phyloP scores from a whole-genome alignment of 768 basidiomycete genomes.

The Kwoniella pini region DNA sequence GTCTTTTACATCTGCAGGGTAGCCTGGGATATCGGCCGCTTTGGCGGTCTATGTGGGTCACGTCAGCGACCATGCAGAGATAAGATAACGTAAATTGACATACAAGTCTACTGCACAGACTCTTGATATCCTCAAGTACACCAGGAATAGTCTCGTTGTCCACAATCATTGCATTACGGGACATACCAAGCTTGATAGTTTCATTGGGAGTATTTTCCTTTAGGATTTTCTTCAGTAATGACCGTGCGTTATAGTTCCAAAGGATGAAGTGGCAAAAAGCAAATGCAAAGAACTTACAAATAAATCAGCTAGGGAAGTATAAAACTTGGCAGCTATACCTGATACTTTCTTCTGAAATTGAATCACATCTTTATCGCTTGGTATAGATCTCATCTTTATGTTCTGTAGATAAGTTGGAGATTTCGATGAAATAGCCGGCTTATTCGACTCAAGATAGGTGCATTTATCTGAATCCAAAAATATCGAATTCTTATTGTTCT shows the following conservation, averaged over 20 bases:
- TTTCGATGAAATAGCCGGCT: not conserved
- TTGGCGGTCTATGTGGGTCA: not conserved
- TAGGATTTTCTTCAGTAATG: too few species aligned
- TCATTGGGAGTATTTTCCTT: conserved; percentile 4
- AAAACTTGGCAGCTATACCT: conserved; percentile 12
- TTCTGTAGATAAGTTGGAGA: not conserved
- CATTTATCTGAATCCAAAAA: not conserved
- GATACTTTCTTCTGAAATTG: conserved; percentile 15
- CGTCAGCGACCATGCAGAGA: not conserved
- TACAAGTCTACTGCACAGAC: conserved; percentile 7
- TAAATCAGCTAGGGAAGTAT: conserved; percentile 7
- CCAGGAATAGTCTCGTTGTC: conserved; percentile 3
- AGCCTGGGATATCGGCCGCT: conserved; percentile 3
- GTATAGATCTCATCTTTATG: conserved; percentile 5
- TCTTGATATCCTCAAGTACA: conserved; percentile 12
- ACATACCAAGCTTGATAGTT: conserved; percentile 4
- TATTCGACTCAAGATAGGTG: not conserved
- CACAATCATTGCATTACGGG: not conserved
- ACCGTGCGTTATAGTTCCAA: too few species aligned
- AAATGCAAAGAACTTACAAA: conserved; percentile 9
- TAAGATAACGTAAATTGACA: not conserved
- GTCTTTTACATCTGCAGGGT: conserved; percentile 1
- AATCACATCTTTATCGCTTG: not conserved
- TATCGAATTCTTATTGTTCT: conserved; percentile 9
- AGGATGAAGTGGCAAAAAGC: not conserved